Base-by-base conservation (phyloP, 495 filamentous ascomycete genomes). In the Podospora pseudoanserina region DNA sequence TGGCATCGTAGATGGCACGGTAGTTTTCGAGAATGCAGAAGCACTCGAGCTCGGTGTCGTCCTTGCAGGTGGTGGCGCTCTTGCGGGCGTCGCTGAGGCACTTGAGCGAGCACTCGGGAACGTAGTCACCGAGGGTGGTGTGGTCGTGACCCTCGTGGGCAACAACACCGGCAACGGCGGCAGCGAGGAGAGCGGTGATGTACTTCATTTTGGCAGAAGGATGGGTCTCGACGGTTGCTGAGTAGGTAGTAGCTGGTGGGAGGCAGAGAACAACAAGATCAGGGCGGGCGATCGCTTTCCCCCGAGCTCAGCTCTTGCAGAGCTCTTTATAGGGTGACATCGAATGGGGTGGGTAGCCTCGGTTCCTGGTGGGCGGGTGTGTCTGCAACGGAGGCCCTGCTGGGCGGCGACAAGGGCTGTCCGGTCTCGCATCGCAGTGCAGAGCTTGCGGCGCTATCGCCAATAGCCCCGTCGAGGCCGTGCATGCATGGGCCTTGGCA, bases 1-100 rank as follows among this genome's bases (percentile, higher is more conserved):
- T 68, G 23, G 66, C 64, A 4, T 62, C 44, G 53, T 75, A 70
- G 64, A 72, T 77, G 64, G 66, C 67, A 62, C 64, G 67, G 58
- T 69, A 64, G 71, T 77, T 75, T 64, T 72, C 66, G 60, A 68
- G 44, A 9, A 70, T 57, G 67, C 75, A 77, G 65, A 72, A 68
- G 71, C 75, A 77, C 27, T 63, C 39, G 28, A 71, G 64, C 39
- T 77, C 73, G 61, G 28, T 49, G 32, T 64, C 65, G 49, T 34
- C 19, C 44, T 55, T 58, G 70, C 75, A 77, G 26, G 65, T 64
- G 55, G 73, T 75, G 20, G 68, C 68, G 11, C 30, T 18, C 4
- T 18, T 30, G 54, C 68, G 65, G 53, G 67, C 73, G 34, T 68
- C 59, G 20, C 11, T 63, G 49, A 77, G 73, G 65, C 75, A 77